Base-by-base conservation (phyloP, 169 alveolate species). In the Plasmodium berghei region DNA sequence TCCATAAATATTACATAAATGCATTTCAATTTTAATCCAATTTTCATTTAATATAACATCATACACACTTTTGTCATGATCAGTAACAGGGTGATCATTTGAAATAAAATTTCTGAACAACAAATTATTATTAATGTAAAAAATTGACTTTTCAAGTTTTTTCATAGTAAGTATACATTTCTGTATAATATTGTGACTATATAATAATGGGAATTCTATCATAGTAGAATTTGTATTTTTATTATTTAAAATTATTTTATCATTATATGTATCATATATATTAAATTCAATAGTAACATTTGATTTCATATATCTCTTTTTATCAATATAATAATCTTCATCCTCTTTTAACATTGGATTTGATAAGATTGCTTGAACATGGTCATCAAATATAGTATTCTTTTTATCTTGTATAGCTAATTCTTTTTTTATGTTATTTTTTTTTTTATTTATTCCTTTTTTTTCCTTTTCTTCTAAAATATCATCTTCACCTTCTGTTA, bases 101-200 rank as follows among this genome's bases (percentile, higher is more conserved):
- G 67, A 73, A 1, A 45, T 24, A 52, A 70, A 49, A 5, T 18
- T 63, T 58, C 61, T 52, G 52, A 86, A 86, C 20, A 86, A 20
- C 10, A 71, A 86, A 48, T 8, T 61, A 61, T 86, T 86, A 40
- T 56, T 86, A 71, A 86, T 86, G n/a, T 86, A 86, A 40, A 86
- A 86, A 24, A 86, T 86, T 2, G 91, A 72, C 20, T 86, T 86
- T 45, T 86, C 91, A 1, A 86, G 28, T 55, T 86, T 86, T 54
- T 86, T 86, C 91, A 86, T 86, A 16, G 91, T 86, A 9, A 86
- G 40, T n/a, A 86, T 71, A 46, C 91, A 86, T 70, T 86, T 86
- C 54, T 86, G 86, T 45, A 86, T 71, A 56, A 86, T 72, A 58
- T 34, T 48, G 26, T 86, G 91, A 46, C 91, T 71, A 16, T 70